phyloP scores from a whole-genome alignment of 371 early-diverging fungal genomes.

The Apophysomyces elegans region DNA sequence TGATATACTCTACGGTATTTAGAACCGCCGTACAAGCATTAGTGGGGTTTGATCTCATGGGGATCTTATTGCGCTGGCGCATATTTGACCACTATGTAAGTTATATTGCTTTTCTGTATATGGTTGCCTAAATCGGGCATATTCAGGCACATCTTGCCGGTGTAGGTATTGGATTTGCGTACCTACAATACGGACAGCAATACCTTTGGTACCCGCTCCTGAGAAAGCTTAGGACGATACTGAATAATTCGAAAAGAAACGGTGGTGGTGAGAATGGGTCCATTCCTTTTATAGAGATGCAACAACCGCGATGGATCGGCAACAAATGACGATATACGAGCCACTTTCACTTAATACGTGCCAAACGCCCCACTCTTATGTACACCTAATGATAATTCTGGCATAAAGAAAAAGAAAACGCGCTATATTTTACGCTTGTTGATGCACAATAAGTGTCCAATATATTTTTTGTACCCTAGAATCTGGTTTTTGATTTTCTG shows the following conservation, averaged over 20 bases:
- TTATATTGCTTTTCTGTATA: constrained; percentile 8
- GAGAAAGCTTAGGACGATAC: constrained; percentile 26
- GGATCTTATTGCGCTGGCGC: constrained; percentile 62
- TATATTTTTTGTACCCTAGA: no score
- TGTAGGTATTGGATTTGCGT: constrained; percentile 55
- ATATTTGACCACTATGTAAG: constrained; percentile 74
- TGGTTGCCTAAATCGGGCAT: background rate
- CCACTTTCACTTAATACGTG: background rate
- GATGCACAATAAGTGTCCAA: background rate
- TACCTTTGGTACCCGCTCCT: constrained; percentile 56
- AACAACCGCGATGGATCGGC: constrained; percentile 11
- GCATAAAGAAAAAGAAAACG: constrained; percentile 1
- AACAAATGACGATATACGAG: constrained; percentile 11
- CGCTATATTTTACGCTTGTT: constrained; percentile 19
- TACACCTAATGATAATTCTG: constrained; percentile 5
- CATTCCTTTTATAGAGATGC: constrained; percentile 1
- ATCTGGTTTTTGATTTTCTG: no score
- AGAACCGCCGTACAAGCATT: constrained; percentile 58
- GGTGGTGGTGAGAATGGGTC: constrained; percentile 16
- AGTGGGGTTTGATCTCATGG: constrained; percentile 66
- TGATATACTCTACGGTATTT: background rate
- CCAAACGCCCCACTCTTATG: background rate
- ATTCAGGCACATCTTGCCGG: constrained; percentile 71
- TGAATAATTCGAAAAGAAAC: constrained; percentile 14
- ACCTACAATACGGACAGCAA: constrained; percentile 54